Percentiles rank a stretch among this genome's conserved stretches.
Evolutionary conservation across 164 flowering plant species (phyloP).

Genomic region (Dillenia suffruticosa): DNA sequence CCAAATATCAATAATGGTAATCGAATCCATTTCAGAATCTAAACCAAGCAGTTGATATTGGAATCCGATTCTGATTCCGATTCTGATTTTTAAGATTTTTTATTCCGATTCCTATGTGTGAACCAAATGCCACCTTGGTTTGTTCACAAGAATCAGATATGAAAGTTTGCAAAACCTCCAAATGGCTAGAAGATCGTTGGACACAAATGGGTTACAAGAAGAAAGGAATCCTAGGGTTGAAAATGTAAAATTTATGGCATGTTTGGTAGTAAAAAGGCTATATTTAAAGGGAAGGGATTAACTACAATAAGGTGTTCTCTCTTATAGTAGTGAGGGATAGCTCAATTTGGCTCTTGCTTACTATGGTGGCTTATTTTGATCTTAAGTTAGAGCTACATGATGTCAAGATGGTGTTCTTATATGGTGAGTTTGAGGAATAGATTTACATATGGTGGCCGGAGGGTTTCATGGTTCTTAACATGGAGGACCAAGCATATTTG

Average conservation of each 20-base stretch:
- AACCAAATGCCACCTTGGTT: too few relatives aligned
- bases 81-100: too few relatives aligned
- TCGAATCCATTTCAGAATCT: too few relatives aligned
- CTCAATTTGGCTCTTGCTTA: not conserved
- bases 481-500: too few relatives aligned
- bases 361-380: not conserved
- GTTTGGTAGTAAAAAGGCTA: not conserved
- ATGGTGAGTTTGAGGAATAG: not conserved
- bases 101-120: too few relatives aligned
- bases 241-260: not conserved
- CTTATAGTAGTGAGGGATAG: not conserved
- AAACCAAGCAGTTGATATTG: too few relatives aligned
- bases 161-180: not conserved
- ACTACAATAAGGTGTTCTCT: not conserved
- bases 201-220: too few relatives aligned
- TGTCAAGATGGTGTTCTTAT: not conserved
- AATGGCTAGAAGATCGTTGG: not conserved
- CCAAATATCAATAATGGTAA: too few relatives aligned
- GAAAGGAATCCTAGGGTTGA: not conserved
- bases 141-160: not conserved
- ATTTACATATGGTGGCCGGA: too few relatives aligned
- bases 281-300: too few relatives aligned
- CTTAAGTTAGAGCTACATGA: not conserved
- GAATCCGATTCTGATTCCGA: too few relatives aligned
- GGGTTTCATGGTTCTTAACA: too few relatives aligned